Evolutionary conservation across 106 monocot genomes (phyloP), one percentile per base, ranked within the genome.

Genomic region (Narthecium ossifragum): DNA sequence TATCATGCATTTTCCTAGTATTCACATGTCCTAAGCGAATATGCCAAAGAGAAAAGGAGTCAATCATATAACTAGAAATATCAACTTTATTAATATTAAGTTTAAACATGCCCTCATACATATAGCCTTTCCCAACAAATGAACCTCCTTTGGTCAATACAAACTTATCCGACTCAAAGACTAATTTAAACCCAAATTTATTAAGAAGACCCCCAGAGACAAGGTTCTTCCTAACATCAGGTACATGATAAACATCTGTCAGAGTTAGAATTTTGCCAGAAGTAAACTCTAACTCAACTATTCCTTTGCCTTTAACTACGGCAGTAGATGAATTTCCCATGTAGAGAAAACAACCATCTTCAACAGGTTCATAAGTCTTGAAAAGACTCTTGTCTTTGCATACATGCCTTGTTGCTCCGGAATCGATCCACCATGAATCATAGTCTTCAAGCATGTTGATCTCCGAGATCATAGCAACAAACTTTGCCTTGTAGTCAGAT

Each of bases 21-120:
- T 64, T 64, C 10, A 57, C 0, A 53, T 62, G 29, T 31, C 27
- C 34, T 51, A 64, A 55, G 27, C 27, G 6, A 43, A 12, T 28
- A 65, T 36, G 40, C n/a, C 65, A 65, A 31, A 65, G 30, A 64
- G 0, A 36, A 37, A 37, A 8, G 38, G 34, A 64, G 17, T 38
- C 52, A 26, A 21, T n/a, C 2, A 52, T 53, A 64, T 23, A 25
- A 51, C 8, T 2, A 8, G 1, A 30, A 17, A 0, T 1, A 27
- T n/a, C 1, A 22, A 2, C 0, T 30, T 55, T 6, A 43, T 4
- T 34, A 36, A 63, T 34, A 55, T 53, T 54, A 0, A 55, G 13
- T 11, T 43, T 66, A 21, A 41, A 39, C 14, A 55, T 40, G 7
- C 29, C 40, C 0, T 40, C 26, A 40, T 10, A 55, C 8, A 20